Evolutionary conservation across 768 basidiomycete species (phyloP), one percentile per base, ranked within the genome.

Genomic region (Macrolepiota fuliginosa): DNA sequence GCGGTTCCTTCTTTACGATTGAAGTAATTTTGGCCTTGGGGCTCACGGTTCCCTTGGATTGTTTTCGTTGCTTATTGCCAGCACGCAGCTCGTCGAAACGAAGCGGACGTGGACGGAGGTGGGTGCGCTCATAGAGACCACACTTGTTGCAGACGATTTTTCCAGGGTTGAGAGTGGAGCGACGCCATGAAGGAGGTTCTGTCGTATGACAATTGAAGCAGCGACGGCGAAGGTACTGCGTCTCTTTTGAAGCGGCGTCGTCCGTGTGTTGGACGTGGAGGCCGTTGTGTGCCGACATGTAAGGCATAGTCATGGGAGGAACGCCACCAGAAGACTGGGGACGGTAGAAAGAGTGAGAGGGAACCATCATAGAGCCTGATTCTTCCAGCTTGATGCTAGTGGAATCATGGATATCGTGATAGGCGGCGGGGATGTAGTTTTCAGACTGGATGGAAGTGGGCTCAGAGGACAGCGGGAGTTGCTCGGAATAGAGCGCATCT

Each of bases 81-180:
- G 91, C 88, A 4, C 92, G 86, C 45, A 94, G 83, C 73, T 94
- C 92, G 72, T 94, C 92, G 64, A 94, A 94, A 57, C 92, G 88
- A 17, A 93, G 80, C 7, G 92, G 92, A 12, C 92, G 82, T 4
- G 92, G 85, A 24, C 92, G 84, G 58, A 94, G 74, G 66, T 94
- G 92, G 12, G 92, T 94, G 69, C 92, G 90, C 74, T 94, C 92
- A 69, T 94, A 94, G 40, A 94, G 81, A 10, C 92, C 92, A 65
- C 92, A 94, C 79, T 94, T 94, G 82, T 94, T 94, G 83, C 92
- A 94, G 49, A 94, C 92, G 69, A 94, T 94, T 76, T 94, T 94
- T 65, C 92, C 92, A 0, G 90, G 91, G 73, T 92, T 92, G 69
- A 94, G 87, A 4, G 92, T 94, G 32, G 86, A 89, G 49, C 92